Evolutionary conservation across 192 early-diverging fungal genomes (phyloP), one percentile per base, ranked within the genome.

Genomic region (Entomortierella lignicola): DNA sequence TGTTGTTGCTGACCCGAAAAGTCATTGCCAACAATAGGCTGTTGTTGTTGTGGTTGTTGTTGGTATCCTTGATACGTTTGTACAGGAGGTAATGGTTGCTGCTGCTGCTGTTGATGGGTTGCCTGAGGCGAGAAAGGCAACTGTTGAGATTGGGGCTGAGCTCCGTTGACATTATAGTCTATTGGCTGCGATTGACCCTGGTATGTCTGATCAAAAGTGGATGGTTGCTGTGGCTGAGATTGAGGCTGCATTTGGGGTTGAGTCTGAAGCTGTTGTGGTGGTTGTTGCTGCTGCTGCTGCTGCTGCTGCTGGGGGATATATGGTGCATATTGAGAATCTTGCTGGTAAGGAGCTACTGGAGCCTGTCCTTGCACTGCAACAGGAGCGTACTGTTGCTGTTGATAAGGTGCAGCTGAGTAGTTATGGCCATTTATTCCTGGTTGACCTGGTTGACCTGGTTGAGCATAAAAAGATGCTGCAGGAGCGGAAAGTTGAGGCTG

Each of bases 61-160:
- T 77, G 68, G 52, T 77, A 82, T 26, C 73, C 81, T 44, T 81
- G 80, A 15, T 57, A 63, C 31, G 61, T 42, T 51, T 80, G 69
- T 8, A 20, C 26, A 1, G 71, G 59, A 18, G 59, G 73, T 20
- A 53, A 41, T 54, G 51, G 27, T n/a, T 71, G 71, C 30, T 80
- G 75, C 17, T 74, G 64, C 52, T 61, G 71, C 17, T 54, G 65
- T 55, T 64, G 74, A 4, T 37, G n/a, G n/a, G n/a, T n/a, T n/a
- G n/a, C n/a, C n/a, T n/a, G n/a, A n/a, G n/a, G n/a, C n/a, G n/a
- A n/a, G n/a, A n/a, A n/a, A 23, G 48, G 55, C 37, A 21, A 18
- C 64, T 81, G 83, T 34, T 69, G 72, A 8, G 20, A 69, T 41
- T 69, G 72, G 30, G 66, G 86, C 42, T 81, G 77, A 34, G 47